Evolutionary conservation across 371 early-diverging fungal genomes (phyloP).

Genomic region (Apophysomyces trapeziformis): DNA sequence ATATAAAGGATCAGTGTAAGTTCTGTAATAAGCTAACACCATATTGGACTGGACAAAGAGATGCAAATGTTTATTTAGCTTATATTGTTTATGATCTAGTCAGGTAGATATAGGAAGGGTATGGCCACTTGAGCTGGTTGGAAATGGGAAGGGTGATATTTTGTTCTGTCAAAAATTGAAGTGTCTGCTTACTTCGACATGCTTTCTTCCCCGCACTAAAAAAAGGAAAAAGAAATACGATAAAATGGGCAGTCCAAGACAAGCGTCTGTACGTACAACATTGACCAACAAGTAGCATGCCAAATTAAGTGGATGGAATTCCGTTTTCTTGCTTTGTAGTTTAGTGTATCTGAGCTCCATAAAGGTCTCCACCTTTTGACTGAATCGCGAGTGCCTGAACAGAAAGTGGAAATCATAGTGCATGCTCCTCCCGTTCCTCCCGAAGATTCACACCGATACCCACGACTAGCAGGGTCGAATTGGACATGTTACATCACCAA

Average conservation of each 20-base stretch:
- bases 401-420: constrained; percentile 34
- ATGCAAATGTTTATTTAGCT: no score
- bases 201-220: no score
- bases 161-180: no score
- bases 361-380: constrained; percentile 35
- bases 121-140: no score
- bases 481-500: constrained; percentile 50
- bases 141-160: no score
- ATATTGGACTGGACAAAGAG: no score
- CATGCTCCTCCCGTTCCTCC: constrained; percentile 31
- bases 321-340: constrained; percentile 15
- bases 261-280: not conserved
- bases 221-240: no score
- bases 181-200: no score
- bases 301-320: not conserved
- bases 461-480: constrained; percentile 44
- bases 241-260: not conserved
- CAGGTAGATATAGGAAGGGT: no score
- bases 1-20: no score
- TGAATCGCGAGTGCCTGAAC: constrained; percentile 29
- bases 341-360: constrained; percentile 31
- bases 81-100: no score
- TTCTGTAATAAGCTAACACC: no score
- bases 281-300: not conserved
- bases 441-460: constrained; percentile 36